Percentiles rank a stretch among this genome's conserved stretches.
Conservation (phyloP, 805 yeast species). For the Lachancea meyersii region DNA sequence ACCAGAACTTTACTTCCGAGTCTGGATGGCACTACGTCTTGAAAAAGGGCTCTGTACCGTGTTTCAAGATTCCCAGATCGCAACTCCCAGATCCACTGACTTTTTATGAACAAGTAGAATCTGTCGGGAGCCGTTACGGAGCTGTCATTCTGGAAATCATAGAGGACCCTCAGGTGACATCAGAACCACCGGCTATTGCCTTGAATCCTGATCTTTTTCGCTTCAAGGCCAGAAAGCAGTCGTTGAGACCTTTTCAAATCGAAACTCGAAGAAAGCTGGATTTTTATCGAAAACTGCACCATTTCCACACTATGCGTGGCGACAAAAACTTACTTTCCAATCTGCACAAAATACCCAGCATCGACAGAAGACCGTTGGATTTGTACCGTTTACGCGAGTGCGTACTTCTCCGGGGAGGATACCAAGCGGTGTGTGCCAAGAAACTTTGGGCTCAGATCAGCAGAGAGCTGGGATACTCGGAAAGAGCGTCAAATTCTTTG, state of each 20-base stretch:
- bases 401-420: conserved; percentile 65
- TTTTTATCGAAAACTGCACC: conserved; percentile 43
- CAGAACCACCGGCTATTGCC: not conserved
- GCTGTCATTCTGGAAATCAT: conserved; percentile 18
- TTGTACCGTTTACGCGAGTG: conserved; percentile 50
- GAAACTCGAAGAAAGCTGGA: conserved; percentile 40
- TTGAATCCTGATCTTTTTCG: conserved; percentile 21
- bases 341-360: conserved; percentile 49
- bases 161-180: not conserved
- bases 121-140: conserved; percentile 24
- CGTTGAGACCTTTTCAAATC: conserved; percentile 24
- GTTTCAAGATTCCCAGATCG: conserved; percentile 13
- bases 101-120: conserved; percentile 21
- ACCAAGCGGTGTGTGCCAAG: conserved; percentile 50
- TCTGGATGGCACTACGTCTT: conserved; percentile 19
- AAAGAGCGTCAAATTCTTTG: conserved; percentile 63
- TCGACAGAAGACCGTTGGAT: conserved; percentile 62
- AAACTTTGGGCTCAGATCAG: conserved; percentile 83
- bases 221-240: conserved; percentile 27
- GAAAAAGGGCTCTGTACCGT: conserved; percentile 20
- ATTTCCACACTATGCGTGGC: conserved; percentile 34
- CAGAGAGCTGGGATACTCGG: conserved; percentile 70
- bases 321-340: conserved; percentile 19
- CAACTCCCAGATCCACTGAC: conserved; percentile 18
- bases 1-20: conserved; percentile 3